A percentile compares a stretch with the other conserved stretches of the same genome.
These are phyloP conservation scores for Panellus pusillus DNA, from an alignment of 768 basidiomycete genomes.

Conservation along the genomic window DNA sequence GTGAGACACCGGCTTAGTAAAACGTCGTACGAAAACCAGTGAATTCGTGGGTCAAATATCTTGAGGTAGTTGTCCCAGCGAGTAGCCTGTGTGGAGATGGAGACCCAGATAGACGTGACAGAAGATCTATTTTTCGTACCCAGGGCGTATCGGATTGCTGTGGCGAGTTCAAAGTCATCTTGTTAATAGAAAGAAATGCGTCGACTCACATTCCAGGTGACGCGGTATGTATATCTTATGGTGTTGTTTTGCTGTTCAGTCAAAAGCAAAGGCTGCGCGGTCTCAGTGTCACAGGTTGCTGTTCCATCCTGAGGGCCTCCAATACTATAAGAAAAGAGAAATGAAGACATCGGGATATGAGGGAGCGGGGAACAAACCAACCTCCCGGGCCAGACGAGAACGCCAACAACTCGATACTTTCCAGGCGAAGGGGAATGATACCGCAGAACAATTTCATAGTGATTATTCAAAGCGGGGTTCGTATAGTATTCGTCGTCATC, in stretches of 20 bases:
- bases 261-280: conserved; percentile 51
- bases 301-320: conserved; percentile 57
- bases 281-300: conserved; percentile 52
- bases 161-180: conserved; percentile 3
- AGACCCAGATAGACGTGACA: background rate
- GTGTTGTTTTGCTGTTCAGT: conserved; percentile 59
- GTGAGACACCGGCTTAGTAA: too few species aligned
- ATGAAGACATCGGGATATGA: background rate
- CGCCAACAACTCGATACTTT: conserved; percentile 87
- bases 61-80: conserved; percentile 97
- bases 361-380: conserved; percentile 31
- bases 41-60: conserved; percentile 90
- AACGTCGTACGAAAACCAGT: conserved; percentile 63
- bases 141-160: conserved; percentile 86
- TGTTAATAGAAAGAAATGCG: background rate
- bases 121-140: conserved; percentile 39
- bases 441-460: conserved; percentile 83
- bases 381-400: conserved; percentile 76
- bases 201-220: conserved; percentile 77
- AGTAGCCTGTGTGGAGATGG: conserved; percentile 60
- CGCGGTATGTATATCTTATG: conserved; percentile 83
- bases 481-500: conserved; percentile 58
- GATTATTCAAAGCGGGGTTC: conserved; percentile 81
- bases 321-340: conserved; percentile 48
- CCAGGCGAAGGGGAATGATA: conserved; percentile 75